Evolutionary conservation across 1,284 basidiomycete species (phyloP).

Genomic region (Microbotryum saponariae): DNA sequence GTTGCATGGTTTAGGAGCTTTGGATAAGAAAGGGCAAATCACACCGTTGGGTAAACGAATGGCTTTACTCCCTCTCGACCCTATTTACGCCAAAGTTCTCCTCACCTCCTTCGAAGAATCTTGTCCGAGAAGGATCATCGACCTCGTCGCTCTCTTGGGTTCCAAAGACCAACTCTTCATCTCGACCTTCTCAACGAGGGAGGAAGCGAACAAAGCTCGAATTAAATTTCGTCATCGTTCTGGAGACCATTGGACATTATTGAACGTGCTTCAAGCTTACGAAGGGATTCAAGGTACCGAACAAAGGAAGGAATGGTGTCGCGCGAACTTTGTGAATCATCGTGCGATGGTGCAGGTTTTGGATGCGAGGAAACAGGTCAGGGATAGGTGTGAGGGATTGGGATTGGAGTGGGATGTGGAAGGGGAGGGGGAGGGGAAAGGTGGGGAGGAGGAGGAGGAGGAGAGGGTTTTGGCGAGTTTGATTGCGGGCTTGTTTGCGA

Average conservation of each 20-base stretch:
- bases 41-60: constrained; percentile 67
- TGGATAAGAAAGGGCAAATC: constrained; percentile 53
- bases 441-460: constrained; percentile 39
- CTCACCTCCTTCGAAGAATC: constrained; percentile 61
- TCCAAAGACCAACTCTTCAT: constrained; percentile 53
- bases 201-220: constrained; percentile 51
- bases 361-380: constrained; percentile 36
- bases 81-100: constrained; percentile 65
- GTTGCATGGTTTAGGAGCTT: constrained; percentile 65
- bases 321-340: constrained; percentile 53
- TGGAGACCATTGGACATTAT: constrained; percentile 37
- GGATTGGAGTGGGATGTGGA: constrained; percentile 31
- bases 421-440: background rate
- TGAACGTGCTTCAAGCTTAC: constrained; percentile 40
- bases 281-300: constrained; percentile 44
- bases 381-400: constrained; percentile 33
- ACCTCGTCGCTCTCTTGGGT: constrained; percentile 66
- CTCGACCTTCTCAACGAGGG: constrained; percentile 27
- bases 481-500: constrained; percentile 65
- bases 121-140: constrained; percentile 66
- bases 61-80: constrained; percentile 76
- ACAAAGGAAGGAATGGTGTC: constrained; percentile 60
- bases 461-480: constrained; percentile 41
- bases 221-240: constrained; percentile 36
- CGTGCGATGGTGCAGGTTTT: constrained; percentile 33